Conservation (phyloP, 2,329 filamentous ascomycete genomes). For the Fusarium sp. region DNA sequence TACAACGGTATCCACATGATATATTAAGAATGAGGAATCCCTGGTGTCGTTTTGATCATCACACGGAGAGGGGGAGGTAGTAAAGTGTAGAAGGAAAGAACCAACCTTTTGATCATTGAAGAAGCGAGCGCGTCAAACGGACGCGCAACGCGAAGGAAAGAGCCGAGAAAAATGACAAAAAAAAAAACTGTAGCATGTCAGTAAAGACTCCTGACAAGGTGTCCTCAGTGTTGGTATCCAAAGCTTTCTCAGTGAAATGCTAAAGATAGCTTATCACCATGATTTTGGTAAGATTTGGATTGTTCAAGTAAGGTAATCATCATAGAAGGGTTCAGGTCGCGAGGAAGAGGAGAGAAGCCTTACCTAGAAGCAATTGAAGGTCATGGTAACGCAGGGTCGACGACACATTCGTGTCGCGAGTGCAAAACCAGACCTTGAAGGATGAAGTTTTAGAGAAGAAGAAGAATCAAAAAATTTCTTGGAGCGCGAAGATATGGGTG, state of each 20-base stretch:
- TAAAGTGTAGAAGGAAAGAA: slow-evolving; percentile 27
- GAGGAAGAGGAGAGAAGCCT: slow-evolving; percentile 12
- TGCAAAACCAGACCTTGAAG: slow-evolving; percentile 38
- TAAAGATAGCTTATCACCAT: slow-evolving; percentile 67
- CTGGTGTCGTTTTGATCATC: slow-evolving; percentile 73
- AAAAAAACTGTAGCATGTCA: slow-evolving; percentile 29
- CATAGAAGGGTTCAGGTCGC: slow-evolving; percentile 39
- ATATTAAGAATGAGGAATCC: slow-evolving; percentile 77
- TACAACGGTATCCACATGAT: slow-evolving; percentile 72
- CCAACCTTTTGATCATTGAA: slow-evolving; percentile 60
- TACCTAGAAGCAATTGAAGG: slow-evolving; percentile 40
- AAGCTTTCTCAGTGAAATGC: slow-evolving; percentile 67
- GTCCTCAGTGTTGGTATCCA: slow-evolving; percentile 33
- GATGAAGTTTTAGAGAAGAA: slow-evolving; percentile 31
- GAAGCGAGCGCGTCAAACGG: slow-evolving; percentile 12
- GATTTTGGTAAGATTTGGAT: slow-evolving; percentile 71
- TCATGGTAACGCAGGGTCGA: slow-evolving; percentile 14
- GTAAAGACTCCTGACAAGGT: slow-evolving; percentile 12
- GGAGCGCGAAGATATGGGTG: slow-evolving; percentile 40
- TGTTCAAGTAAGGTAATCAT: slow-evolving; percentile 62
- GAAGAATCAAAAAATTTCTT: slow-evolving; percentile 42
- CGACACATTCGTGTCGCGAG: slow-evolving; percentile 41
- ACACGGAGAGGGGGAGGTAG: slow-evolving; percentile 53
- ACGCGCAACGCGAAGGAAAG: slow-evolving; percentile 4
- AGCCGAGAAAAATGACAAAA: slow-evolving; percentile 14